Base-by-base conservation (phyloP, 2,329 filamentous ascomycete species). In the Cladobotryum mycophilum region DNA sequence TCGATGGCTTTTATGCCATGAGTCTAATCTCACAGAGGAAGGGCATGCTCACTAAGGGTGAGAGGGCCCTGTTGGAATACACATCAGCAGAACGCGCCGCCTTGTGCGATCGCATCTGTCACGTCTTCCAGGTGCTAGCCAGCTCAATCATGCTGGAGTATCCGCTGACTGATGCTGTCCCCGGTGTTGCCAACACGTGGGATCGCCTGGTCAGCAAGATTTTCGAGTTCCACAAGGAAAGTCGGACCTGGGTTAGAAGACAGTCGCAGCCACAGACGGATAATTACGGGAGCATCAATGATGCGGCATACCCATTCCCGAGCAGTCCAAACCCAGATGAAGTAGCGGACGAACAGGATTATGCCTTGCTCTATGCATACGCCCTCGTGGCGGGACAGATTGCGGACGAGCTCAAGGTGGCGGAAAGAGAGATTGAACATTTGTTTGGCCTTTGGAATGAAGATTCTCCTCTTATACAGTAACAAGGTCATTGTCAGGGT, bases 1-100 rank as follows among this genome's bases (percentile, higher is more conserved):
- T 96, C 3, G 89, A 95, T 66, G 85, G 88, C 20, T 95, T 96
- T 64, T 89, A 95, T 62, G 88, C 89, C 51, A 95, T 96, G 87
- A 93, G 91, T 58, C 81, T 95, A 9, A 84, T 95, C 53, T 89
- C 95, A 41, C 77, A 86, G 63, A 90, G 89, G 60, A 86, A 90
- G 52, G 74, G 85, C 4, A 80, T 80, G 43, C 79, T 87, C 2
- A 88, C 82, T 4, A 78, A 84, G 30, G 89, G 90, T 2, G 90
- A 96, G 69, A 81, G 84, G 47, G 83, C 85, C 7, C 76, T 95
- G 44, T 71, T 96, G 34, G 76, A 79, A 54, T 89, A 86, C 65
- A 96, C 91, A 2, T 77, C 81, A 2, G 74, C 80, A n/a, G 89
- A 96, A 67, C 80, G 91, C 42, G 82, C 80, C 9, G 82, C 89